phyloP scores from a whole-genome alignment of 2,329 filamentous ascomycete genomes.

The Xylariales sp. region DNA sequence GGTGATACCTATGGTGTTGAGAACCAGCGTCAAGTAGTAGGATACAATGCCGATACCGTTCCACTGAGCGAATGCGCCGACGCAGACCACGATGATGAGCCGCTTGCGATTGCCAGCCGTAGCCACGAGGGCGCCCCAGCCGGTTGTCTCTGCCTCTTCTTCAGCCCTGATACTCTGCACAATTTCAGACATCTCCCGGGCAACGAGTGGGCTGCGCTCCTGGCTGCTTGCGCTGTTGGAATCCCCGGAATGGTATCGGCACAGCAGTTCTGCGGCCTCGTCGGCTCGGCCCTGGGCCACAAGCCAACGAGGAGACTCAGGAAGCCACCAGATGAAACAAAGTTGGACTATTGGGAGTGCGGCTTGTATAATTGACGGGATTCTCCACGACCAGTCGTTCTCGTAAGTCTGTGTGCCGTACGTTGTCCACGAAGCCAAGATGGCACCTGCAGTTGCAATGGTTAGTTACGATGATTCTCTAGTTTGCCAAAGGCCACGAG shows the following conservation, averaged over 20 bases:
- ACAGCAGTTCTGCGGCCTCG: constrained; percentile 25
- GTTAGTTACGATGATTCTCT: constrained; percentile 2
- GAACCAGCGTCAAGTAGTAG: constrained; percentile 29
- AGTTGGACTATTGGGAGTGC: constrained; percentile 11
- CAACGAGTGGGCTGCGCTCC: constrained; percentile 33
- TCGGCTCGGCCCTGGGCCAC: constrained; percentile 21
- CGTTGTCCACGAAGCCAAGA: constrained; percentile 32
- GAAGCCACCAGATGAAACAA: constrained; percentile 14
- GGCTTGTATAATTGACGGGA: constrained; percentile 26
- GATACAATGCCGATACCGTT: constrained; percentile 27
- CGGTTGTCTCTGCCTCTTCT: constrained; percentile 26
- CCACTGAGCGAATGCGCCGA: constrained; percentile 19
- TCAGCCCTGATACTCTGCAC: constrained; percentile 40
- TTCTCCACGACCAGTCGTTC: constrained; percentile 22
- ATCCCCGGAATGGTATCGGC: constrained; percentile 34
- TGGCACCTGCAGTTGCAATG: constrained; percentile 10
- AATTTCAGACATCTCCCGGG: constrained; percentile 43
- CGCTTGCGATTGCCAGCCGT: constrained; percentile 15
- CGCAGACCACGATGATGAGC: constrained; percentile 14
- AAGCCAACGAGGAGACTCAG: constrained; percentile 29
- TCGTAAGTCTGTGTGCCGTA: constrained; percentile 26
- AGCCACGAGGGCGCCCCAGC: constrained; percentile 16
- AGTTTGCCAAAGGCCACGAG: not conserved
- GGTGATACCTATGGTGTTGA: constrained; percentile 30
- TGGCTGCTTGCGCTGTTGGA: constrained; percentile 40